These are phyloP conservation scores for Sicyos edulis DNA, from an alignment of 306 rosid species.

Conservation along the genomic window DNA sequence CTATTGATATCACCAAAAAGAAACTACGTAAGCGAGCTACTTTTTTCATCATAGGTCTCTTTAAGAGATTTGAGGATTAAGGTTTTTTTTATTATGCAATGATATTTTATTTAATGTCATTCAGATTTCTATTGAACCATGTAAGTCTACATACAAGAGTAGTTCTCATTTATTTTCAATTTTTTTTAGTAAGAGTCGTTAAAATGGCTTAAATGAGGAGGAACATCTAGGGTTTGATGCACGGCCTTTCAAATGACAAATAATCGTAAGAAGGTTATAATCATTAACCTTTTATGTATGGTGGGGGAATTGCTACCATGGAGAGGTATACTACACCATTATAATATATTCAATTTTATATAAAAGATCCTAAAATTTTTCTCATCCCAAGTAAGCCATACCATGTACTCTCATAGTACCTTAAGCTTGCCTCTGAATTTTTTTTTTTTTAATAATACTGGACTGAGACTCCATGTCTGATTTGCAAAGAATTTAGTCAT, in stretches of 20 bases:
- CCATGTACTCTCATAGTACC: background rate
- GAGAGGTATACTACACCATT: background rate
- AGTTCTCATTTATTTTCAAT: background rate
- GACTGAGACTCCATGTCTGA: too few relatives aligned
- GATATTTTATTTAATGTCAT: background rate
- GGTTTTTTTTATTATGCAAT: conserved; percentile 12
- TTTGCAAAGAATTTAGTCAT: too few relatives aligned
- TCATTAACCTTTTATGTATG: background rate
- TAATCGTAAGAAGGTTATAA: background rate
- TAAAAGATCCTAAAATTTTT: background rate
- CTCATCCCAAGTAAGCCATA: background rate
- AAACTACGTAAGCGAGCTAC: conserved; percentile 62
- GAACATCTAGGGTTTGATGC: background rate
- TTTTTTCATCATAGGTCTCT: background rate
- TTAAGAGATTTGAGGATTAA: background rate
- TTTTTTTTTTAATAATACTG: too few relatives aligned
- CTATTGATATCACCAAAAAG: conserved; percentile 74
- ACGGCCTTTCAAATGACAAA: background rate
- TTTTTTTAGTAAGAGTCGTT: background rate
- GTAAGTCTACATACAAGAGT: background rate
- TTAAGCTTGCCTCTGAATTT: background rate
- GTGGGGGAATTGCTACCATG: background rate
- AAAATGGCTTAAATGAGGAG: background rate
- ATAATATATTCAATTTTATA: background rate
- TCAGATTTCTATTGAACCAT: background rate